Conservation (phyloP, 1,284 basidiomycete species). For the Meripilus lineatus region DNA sequence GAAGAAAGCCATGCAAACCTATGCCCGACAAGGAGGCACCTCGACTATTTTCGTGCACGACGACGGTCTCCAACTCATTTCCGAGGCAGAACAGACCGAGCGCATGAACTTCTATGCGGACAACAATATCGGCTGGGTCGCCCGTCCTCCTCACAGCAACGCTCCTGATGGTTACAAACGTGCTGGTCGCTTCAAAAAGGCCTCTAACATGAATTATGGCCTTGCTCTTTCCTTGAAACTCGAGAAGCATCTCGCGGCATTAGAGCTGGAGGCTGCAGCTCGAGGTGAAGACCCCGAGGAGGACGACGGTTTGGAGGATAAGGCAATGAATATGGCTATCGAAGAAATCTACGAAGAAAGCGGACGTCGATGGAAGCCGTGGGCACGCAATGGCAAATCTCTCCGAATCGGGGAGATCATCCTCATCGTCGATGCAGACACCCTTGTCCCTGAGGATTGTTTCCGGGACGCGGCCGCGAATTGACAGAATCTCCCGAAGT, state of each 20-base stretch:
- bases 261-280: slow-evolving; percentile 37
- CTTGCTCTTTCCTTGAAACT: slow-evolving; percentile 45
- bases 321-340: slow-evolving; percentile 57
- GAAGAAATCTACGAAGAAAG: slow-evolving; percentile 63
- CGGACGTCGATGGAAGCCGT: slow-evolving; percentile 51
- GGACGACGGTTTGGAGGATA: slow-evolving; percentile 49
- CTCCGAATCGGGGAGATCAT: slow-evolving; percentile 62
- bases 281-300: slow-evolving; percentile 25
- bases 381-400: slow-evolving; percentile 58
- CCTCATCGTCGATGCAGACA: slow-evolving; percentile 76
- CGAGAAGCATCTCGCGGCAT: slow-evolving; percentile 41
- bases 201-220: slow-evolving; percentile 56
- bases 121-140: slow-evolving; percentile 51
- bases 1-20: slow-evolving; percentile 85
- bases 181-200: slow-evolving; percentile 59
- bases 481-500: slow-evolving; percentile 74
- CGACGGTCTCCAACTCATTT: slow-evolving; percentile 52
- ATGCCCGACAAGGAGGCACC: slow-evolving; percentile 77
- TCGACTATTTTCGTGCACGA: slow-evolving; percentile 76
- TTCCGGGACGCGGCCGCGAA: slow-evolving; percentile 81
- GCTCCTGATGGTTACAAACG: slow-evolving; percentile 43
- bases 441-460: slow-evolving; percentile 84
- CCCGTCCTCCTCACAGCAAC: slow-evolving; percentile 44
- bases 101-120: slow-evolving; percentile 46
- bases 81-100: slow-evolving; percentile 30